Evolutionary conservation across 169 alveolate genomes (phyloP), one percentile per base, ranked within the genome.

Genomic region (Sarcocystis neurona): DNA sequence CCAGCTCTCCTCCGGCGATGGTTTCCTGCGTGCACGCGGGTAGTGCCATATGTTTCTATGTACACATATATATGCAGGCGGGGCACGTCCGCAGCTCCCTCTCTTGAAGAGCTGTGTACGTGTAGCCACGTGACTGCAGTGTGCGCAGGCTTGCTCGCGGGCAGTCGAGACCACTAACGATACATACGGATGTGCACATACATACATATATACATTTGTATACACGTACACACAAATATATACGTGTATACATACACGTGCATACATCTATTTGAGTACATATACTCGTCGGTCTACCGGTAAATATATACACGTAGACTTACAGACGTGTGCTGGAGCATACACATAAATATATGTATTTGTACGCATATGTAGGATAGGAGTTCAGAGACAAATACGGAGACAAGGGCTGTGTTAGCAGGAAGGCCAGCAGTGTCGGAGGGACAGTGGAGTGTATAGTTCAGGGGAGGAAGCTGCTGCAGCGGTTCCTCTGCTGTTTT

Each of bases 1-100:
- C 92, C 41, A 88, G 43, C 46, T 88, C 92, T 50, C 88, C 88
- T 72, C 47, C 27, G 6, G 87, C 75, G 6, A 88, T 53, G 46
- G 87, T 74, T 15, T 75, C 70, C 53, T 44, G 60, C 82, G 48
- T n/a, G n/a, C n/a, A n/a, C n/a, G n/a, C n/a, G n/a, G n/a, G n/a
- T n/a, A n/a, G n/a, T n/a, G n/a, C n/a, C n/a, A n/a, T n/a, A n/a
- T n/a, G n/a, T n/a, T n/a, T n/a, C n/a, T n/a, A n/a, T n/a, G n/a
- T n/a, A n/a, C n/a, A n/a, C n/a, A n/a, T n/a, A n/a, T n/a, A n/a
- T n/a, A n/a, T n/a, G n/a, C n/a, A n/a, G n/a, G n/a, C n/a, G n/a
- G n/a, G n/a, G n/a, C n/a, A n/a, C n/a, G n/a, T n/a, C n/a, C n/a
- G n/a, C n/a, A n/a, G n/a, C n/a, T n/a, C n/a, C n/a, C n/a, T n/a